phyloP scores from a whole-genome alignment of 257 asterid genomes.

The Voacanga thouarsii region DNA sequence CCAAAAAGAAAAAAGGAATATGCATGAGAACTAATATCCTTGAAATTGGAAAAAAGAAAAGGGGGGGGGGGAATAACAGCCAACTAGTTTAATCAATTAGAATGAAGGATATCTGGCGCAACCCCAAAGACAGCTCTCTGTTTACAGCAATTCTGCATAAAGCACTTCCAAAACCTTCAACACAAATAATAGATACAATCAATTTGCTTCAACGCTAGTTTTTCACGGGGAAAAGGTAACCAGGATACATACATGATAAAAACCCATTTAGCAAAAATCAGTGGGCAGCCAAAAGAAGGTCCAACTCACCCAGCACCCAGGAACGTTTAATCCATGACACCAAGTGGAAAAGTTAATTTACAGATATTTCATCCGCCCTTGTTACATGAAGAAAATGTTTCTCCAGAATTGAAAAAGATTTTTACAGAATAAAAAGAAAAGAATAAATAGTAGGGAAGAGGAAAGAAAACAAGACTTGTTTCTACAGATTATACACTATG shows the following conservation, averaged over 20 bases:
- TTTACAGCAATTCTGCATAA: slow-evolving; percentile 72
- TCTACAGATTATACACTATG: not conserved
- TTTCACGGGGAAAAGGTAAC: not conserved
- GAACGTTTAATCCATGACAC: not conserved
- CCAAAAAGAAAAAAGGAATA: slow-evolving; percentile 4
- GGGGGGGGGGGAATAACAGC: no score
- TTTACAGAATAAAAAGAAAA: not conserved
- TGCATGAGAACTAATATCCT: slow-evolving; percentile 2
- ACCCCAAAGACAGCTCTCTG: slow-evolving; percentile 61
- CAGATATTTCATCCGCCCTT: not conserved
- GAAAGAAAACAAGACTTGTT: not conserved
- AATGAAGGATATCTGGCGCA: slow-evolving; percentile 90
- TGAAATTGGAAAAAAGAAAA: not conserved
- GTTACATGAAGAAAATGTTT: not conserved
- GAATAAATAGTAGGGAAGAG: not conserved
- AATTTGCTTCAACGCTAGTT: not conserved
- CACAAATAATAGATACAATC: slow-evolving; percentile 2
- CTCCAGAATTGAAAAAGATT: not conserved
- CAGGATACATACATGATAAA: not conserved
- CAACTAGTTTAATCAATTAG: not conserved
- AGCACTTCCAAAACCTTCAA: slow-evolving; percentile 78
- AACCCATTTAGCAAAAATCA: not conserved
- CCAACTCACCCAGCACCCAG: not conserved
- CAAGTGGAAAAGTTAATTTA: not conserved
- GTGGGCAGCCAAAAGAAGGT: not conserved